phyloP scores from a whole-genome alignment of 257 asterid species.

The Solanum etuberosum region DNA sequence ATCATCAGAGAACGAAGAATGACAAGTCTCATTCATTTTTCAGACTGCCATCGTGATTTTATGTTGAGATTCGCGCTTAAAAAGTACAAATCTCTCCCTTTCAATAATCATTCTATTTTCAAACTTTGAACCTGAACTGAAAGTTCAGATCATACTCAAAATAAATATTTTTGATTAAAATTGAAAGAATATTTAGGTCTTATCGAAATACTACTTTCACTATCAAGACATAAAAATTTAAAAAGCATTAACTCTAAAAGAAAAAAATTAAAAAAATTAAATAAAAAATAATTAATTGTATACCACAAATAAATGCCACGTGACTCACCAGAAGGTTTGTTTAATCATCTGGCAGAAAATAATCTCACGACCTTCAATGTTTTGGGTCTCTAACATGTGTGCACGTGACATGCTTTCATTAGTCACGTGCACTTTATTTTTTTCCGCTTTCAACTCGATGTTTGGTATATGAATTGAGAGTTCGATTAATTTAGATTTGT shows the following conservation, averaged over 20 bases:
- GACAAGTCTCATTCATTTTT: too few species aligned
- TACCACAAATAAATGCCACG: not conserved
- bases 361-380: not conserved
- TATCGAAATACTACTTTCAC: not conserved
- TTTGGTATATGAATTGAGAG: accelerated
- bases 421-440: not conserved
- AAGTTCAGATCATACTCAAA: not conserved
- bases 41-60: accelerated
- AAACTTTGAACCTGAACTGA: accelerated
- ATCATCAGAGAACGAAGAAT: too few species aligned
- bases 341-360: not conserved
- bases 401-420: not conserved
- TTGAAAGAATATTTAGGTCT: too few species aligned
- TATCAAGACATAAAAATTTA: not conserved
- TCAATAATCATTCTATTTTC: not conserved
- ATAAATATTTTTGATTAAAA: not conserved
- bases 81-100: not conserved
- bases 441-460: accelerated
- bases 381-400: not conserved
- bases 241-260: not conserved
- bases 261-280: too few species aligned
- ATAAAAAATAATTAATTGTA: not conserved
- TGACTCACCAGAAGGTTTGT: not conserved
- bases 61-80: not conserved
- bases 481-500: accelerated